phyloP scores from a whole-genome alignment of 768 basidiomycete species.

The Ramaria sp. region DNA sequence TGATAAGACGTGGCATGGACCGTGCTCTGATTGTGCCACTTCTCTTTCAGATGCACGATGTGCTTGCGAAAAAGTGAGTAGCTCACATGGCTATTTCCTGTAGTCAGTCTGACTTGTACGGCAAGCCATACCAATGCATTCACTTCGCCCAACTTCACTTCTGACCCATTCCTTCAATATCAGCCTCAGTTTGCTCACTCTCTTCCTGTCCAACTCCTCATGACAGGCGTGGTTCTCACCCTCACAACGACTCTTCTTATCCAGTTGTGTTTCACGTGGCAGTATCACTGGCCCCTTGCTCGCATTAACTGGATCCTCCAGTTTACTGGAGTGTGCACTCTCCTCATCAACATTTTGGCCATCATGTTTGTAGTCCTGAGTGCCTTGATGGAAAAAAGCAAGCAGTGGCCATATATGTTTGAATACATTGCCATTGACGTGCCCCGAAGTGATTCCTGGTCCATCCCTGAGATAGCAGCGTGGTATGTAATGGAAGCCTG shows the following conservation, averaged over 20 bases:
- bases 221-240: conserved; percentile 77
- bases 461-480: conserved; percentile 46
- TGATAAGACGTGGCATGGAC: neutral
- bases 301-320: conserved; percentile 89
- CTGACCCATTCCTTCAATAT: conserved; percentile 69
- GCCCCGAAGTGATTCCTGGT: conserved; percentile 58
- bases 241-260: conserved; percentile 78
- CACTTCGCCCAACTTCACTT: neutral
- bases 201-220: conserved; percentile 81
- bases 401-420: conserved; percentile 91
- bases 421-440: conserved; percentile 80
- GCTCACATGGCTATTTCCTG: neutral
- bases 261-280: conserved; percentile 88
- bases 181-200: conserved; percentile 80
- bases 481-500: conserved; percentile 88
- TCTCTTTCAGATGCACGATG: neutral
- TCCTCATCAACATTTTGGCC: conserved; percentile 68
- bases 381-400: conserved; percentile 47
- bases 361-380: conserved; percentile 68
- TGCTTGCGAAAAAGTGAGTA: neutral
- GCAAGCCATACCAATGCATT: neutral
- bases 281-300: conserved; percentile 93
- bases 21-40: neutral
- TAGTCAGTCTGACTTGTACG: neutral
- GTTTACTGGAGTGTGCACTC: conserved; percentile 68